Base-by-base conservation (phyloP, 1,284 basidiomycete genomes). In the Leccinum proximum region DNA sequence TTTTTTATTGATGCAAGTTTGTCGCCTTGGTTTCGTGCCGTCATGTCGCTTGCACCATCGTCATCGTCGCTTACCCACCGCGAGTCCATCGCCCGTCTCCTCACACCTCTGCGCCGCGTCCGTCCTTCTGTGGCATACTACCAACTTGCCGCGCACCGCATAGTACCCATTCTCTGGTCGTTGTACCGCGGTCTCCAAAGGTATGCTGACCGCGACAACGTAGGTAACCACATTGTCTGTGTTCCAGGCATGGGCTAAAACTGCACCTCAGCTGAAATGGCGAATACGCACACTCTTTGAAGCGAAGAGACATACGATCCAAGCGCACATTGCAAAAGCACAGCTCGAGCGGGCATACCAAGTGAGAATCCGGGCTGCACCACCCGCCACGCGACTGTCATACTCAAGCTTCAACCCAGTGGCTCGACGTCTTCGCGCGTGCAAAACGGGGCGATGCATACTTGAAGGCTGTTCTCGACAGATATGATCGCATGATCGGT, bases 161-260 rank as follows among this genome's bases (percentile, higher is more conserved):
- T 87, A 18, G 18, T 18, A 37, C 93, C 94, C 2, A 94, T 92
- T 0, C 75, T 89, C 72, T 87, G 88, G 86, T 74, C 81, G 0
- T 77, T 95, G 9, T 96, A 94, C 74, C 82, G 93, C 30, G 84
- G 86, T 7, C 79, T 96, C 5, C 72, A 92, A 57, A 79, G 81
- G 37, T 74, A 82, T 61, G 81, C 89, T 7, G 82, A 84, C 0
- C 78, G 80, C 26, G 80, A 83, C 35, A 78, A 86, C 70, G 89
- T 91, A 72, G 62, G 22, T 30, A 2, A 75, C 13, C 26, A 40
- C 26, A 22, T 2, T 30, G 1, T 65, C 58, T 14, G 58, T 65
- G 57, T 59, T 58, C 26, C 18, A 13, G 1, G 40, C 35, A 3
- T 40, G 18, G 11, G 26, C n/a, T 67, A 4, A 65, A n/a, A 62